Evolutionary conservation across 768 basidiomycete genomes (phyloP), one percentile per base, ranked within the genome.

Genomic region (Podaxis sp.): DNA sequence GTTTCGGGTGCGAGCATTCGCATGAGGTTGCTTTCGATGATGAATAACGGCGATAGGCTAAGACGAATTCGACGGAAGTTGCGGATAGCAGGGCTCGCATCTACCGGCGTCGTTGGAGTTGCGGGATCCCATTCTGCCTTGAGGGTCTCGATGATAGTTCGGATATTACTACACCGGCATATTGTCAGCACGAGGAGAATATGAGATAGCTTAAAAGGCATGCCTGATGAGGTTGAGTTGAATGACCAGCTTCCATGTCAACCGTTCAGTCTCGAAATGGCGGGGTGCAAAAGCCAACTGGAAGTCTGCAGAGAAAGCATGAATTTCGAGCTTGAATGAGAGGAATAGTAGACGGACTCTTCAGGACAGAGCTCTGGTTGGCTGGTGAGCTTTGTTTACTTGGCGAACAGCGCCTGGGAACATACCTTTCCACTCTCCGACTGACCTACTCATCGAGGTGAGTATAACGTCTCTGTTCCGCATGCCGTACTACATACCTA

Each of bases 201-300:
- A 57, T 11, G 2, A 9, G 22, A 41, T 12, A 9, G 43, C 15
- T 33, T 36, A 33, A 8, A 17, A 19, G 33, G 68, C 75, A 13
- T 55, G 86, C 87, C 82, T 74, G 63, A 90, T 88, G 64, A 90
- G 73, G 67, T 90, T 90, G 47, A 90, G 82, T 65, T 90, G 86
- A 7, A 91, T 80, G 57, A 90, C 80, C 12, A 81, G 79, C 64
- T 79, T 82, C 88, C 89, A 91, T 6, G 84, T 79, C 0, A 76
- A 67, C 17, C 83, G 76, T 63, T 91, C 87, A 50, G 68, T 77
- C 49, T 82, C 80, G 60, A 90, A 89, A 59, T 84, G 80, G 25
- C 76, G 78, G 0, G 88, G 88, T 8, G 85, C 81, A 66, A 89
- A 88, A 0, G 83, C 80, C 7, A 90, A 69, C 68, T 89, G 87